A percentile compares a stretch with the other conserved stretches of the same genome.
Conservation (phyloP, 805 yeast species). For the Debaryomyces prosopidis region DNA sequence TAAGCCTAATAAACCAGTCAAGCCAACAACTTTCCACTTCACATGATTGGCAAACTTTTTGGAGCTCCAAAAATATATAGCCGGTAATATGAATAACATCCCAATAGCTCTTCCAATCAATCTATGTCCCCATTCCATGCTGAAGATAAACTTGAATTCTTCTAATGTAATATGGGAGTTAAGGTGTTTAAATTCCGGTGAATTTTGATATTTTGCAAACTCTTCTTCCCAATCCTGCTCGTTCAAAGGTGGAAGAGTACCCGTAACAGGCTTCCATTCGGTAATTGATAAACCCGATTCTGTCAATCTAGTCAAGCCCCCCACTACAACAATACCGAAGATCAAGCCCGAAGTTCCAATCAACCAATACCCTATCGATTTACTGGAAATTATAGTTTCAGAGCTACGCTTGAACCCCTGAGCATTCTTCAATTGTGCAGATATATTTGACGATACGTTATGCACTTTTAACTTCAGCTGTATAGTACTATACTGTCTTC, state of each 20-base stretch:
- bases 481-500: constrained; percentile 4
- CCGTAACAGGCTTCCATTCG: constrained; percentile 98
- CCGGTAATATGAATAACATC: constrained; percentile 77
- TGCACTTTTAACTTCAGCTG: not conserved
- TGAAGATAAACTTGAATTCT: constrained; percentile 91
- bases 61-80: constrained; percentile 71
- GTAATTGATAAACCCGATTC: constrained; percentile 96
- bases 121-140: constrained; percentile 98
- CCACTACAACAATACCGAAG: constrained; percentile 93
- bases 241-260: constrained; percentile 83
- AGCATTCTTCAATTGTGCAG: not conserved
- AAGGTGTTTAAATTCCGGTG: constrained; percentile 89
- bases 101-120: constrained; percentile 92
- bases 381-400: constrained; percentile 19
- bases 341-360: constrained; percentile 85
- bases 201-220: constrained; percentile 73
- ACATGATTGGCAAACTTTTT: constrained; percentile 67
- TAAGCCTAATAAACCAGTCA: constrained; percentile 77
- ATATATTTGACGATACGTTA: not conserved
- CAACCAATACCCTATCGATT: constrained; percentile 79
- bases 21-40: constrained; percentile 65
- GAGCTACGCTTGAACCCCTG: not conserved
- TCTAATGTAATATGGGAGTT: constrained; percentile 88
- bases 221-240: constrained; percentile 85
- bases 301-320: constrained; percentile 92